Conservation (phyloP, 2,329 filamentous ascomycete species). For the Neocatenulostroma microsporum region DNA sequence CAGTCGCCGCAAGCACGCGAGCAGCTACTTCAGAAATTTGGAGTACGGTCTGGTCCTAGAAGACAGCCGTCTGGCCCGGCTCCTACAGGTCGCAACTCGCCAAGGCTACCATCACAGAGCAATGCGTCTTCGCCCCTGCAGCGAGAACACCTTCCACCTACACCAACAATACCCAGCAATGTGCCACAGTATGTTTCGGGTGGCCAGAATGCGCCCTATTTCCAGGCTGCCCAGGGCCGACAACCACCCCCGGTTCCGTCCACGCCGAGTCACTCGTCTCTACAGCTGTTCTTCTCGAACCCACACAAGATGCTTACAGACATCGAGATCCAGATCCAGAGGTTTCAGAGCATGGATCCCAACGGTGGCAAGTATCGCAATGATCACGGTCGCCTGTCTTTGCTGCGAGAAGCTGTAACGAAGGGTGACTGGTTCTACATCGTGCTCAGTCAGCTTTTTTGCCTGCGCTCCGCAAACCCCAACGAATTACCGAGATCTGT, state of each 20-base stretch:
- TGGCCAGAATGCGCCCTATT: no score
- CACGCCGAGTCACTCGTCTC: no score
- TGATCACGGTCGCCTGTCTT: slow-evolving; percentile 38
- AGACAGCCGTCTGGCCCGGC: background rate
- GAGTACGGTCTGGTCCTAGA: no score
- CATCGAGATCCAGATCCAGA: no score
- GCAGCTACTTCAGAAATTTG: no score
- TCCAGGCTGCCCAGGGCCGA: no score
- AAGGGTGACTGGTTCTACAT: slow-evolving; percentile 56
- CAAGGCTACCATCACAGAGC: background rate
- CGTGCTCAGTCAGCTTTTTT: slow-evolving; percentile 58
- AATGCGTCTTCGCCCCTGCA: slow-evolving; percentile 4
- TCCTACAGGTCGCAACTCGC: background rate
- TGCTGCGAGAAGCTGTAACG: slow-evolving; percentile 51
- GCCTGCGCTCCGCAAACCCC: slow-evolving; percentile 42
- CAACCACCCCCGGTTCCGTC: no score
- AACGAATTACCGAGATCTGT: slow-evolving; percentile 32
- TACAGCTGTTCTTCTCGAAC: no score
- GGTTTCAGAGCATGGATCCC: background rate
- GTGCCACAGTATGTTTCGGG: no score
- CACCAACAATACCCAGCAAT: no score
- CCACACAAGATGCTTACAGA: no score
- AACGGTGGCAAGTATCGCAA: background rate
- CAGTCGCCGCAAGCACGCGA: background rate
- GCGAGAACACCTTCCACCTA: background rate